phyloP scores from a whole-genome alignment of 2,329 filamentous ascomycete species.

The Xylariaceae sp. region DNA sequence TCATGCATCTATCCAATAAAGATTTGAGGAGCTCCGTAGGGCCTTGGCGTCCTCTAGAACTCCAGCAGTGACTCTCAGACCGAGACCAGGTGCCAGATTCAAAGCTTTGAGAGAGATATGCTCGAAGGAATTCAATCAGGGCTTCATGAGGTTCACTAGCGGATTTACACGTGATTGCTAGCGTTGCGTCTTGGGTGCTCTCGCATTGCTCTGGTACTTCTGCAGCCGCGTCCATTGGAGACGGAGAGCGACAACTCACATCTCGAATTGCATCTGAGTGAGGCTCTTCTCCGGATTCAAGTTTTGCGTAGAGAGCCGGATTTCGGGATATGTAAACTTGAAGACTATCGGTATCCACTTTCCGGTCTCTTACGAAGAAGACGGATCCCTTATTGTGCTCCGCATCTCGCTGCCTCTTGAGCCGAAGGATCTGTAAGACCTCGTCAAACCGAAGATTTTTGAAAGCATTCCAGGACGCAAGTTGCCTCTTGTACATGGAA shows the following conservation, averaged over 20 bases:
- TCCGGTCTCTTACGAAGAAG: conserved; percentile 37
- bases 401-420: conserved; percentile 36
- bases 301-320: conserved; percentile 35
- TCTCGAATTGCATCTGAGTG: conserved; percentile 36
- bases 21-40: conserved; percentile 37
- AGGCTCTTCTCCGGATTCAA: conserved; percentile 34
- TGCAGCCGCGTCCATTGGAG: conserved; percentile 20
- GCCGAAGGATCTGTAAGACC: conserved; percentile 38
- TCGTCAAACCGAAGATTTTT: conserved; percentile 40
- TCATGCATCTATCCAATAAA: conserved; percentile 38
- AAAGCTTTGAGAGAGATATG: conserved; percentile 32
- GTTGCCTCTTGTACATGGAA: conserved; percentile 40
- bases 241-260: conserved; percentile 36
- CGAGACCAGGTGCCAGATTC: conserved; percentile 32
- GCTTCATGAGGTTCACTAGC: conserved; percentile 20
- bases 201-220: conserved; percentile 11
- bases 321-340: conserved; percentile 40
- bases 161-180: conserved; percentile 3
- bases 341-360: conserved; percentile 35
- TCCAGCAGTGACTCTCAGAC: conserved; percentile 34
- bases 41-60: conserved; percentile 32
- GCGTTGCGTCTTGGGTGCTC: neutral
- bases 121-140: conserved; percentile 29
- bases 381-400: conserved; percentile 29
- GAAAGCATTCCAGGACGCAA: conserved; percentile 38